phyloP scores from a whole-genome alignment of 805 yeast genomes.

The Saccharomycopsis schoenii region DNA sequence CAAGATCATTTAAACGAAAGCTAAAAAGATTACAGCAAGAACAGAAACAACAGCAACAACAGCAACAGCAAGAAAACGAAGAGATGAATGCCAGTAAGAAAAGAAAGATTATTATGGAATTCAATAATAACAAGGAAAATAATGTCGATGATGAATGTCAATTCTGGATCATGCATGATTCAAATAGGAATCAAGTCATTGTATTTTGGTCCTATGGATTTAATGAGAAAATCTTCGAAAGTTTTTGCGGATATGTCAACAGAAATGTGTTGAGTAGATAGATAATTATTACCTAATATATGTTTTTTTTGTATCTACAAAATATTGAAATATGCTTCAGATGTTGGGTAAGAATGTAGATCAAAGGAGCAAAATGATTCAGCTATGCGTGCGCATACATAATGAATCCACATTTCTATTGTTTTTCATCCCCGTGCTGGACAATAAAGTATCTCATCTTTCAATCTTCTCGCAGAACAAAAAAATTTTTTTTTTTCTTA shows the following conservation, averaged over 20 bases:
- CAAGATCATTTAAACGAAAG: constrained; percentile 14
- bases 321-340: neutral
- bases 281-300: neutral
- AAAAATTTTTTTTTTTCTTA: neutral
- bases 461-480: neutral
- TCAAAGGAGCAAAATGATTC: no score
- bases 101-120: neutral
- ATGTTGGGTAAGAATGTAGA: no score
- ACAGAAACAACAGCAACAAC: neutral
- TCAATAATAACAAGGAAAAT: neutral
- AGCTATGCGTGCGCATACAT: neutral
- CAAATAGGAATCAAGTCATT: neutral
- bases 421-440: neutral
- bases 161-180: constrained; percentile 2
- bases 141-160: neutral
- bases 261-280: neutral
- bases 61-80: neutral
- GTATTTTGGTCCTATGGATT: constrained; percentile 15
- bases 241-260: constrained; percentile 13
- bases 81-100: neutral
- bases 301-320: neutral
- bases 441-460: neutral
- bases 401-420: no score
- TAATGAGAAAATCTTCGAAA: constrained; percentile 12
- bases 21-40: neutral